Evolutionary conservation across 176 grass and related monocot species (phyloP).

Genomic region (Panicum miliaceum): DNA sequence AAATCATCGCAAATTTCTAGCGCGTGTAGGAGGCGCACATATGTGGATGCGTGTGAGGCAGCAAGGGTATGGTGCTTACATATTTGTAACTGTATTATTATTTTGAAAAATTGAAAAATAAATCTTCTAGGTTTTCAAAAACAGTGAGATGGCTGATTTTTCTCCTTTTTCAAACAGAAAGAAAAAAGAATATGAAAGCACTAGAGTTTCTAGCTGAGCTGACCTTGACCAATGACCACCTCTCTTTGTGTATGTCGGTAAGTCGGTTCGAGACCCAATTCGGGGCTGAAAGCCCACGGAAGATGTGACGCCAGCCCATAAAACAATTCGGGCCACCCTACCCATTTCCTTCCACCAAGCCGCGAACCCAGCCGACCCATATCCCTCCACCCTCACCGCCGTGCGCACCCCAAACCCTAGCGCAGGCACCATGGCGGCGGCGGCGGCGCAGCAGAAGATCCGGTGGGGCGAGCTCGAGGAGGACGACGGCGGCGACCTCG

Average conservation of each 20-base stretch:
- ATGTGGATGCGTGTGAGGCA: background rate
- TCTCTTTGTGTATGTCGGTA: background rate
- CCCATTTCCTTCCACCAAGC: background rate
- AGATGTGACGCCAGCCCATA: background rate
- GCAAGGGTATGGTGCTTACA: no score
- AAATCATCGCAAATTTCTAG: background rate
- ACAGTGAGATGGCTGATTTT: background rate
- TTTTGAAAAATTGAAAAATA: no score
- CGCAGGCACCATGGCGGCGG: constrained; percentile 42
- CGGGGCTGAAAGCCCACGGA: background rate
- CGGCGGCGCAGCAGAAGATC: constrained; percentile 54
- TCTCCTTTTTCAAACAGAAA: background rate
- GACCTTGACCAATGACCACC: no score
- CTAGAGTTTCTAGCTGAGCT: no score
- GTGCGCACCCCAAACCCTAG: constrained; percentile 18
- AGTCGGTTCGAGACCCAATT: background rate
- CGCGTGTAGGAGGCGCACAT: background rate
- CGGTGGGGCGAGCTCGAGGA: constrained; percentile 87
- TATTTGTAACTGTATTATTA: no score
- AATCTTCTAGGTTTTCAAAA: no score
- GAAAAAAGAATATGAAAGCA: background rate
- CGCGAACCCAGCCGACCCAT: background rate
- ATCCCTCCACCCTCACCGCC: background rate
- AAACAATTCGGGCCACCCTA: constrained; percentile 6
- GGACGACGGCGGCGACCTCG: constrained; percentile 70